A percentile compares a stretch with the other conserved stretches of the same genome.
phyloP scores from a whole-genome alignment of 441 rosid species.

The Metrosideros polymorpha region DNA sequence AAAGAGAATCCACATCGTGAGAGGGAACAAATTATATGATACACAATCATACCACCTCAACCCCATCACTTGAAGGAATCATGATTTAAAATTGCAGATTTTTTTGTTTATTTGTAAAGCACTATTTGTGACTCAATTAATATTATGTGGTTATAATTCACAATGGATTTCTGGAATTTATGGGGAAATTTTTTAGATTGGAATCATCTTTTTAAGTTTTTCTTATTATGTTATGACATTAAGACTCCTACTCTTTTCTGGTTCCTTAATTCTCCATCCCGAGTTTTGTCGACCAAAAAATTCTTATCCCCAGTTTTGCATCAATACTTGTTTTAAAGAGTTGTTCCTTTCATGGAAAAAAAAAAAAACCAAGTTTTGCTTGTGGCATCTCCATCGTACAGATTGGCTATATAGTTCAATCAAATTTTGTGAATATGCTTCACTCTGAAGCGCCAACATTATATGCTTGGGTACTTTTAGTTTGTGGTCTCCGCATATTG shows the following conservation, averaged over 20 bases:
- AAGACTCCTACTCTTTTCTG: neutral
- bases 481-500: neutral
- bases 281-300: no score
- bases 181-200: neutral
- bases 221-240: neutral
- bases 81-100: neutral
- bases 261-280: neutral
- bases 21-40: neutral
- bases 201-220: neutral
- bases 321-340: neutral
- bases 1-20: neutral
- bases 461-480: neutral
- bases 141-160: neutral
- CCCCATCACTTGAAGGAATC: neutral
- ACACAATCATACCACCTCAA: neutral
- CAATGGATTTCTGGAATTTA: neutral
- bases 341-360: neutral
- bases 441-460: neutral
- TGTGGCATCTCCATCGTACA: neutral
- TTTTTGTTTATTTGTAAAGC: neutral
- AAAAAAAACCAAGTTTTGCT: neutral
- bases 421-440: neutral
- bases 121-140: neutral
- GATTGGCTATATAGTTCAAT: neutral
- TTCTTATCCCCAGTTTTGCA: neutral